Percentiles rank a stretch among this genome's conserved stretches.
phyloP scores from a whole-genome alignment of 2,329 filamentous ascomycete genomes.

The Claviceps quebecensis region DNA sequence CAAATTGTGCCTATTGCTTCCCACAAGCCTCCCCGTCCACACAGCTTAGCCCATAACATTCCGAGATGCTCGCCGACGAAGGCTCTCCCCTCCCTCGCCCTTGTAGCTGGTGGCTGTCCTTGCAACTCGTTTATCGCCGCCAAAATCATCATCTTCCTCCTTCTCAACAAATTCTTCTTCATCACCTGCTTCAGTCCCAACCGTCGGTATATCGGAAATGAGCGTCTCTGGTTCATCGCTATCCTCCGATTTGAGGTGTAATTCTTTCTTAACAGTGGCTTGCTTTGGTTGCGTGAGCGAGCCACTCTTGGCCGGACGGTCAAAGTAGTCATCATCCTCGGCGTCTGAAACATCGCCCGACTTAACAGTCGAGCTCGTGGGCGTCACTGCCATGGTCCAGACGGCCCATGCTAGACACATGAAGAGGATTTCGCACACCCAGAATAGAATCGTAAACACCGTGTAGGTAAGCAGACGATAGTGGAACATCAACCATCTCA shows the following conservation, averaged over 20 bases:
- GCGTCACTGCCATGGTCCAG: constrained; percentile 25
- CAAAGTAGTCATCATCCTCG: constrained; percentile 19
- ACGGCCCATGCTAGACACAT: constrained; percentile 51
- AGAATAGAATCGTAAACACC: constrained; percentile 58
- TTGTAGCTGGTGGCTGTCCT: constrained; percentile 42
- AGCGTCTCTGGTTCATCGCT: constrained; percentile 12
- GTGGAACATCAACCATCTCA: constrained; percentile 79
- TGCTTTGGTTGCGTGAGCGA: constrained; percentile 30
- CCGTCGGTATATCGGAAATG: constrained; percentile 20
- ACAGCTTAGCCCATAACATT: constrained; percentile 8
- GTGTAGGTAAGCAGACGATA: constrained; percentile 58
- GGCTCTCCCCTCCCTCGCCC: constrained; percentile 19
- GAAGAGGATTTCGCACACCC: constrained; percentile 58
- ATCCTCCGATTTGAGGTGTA: constrained; percentile 22
- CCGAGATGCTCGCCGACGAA: constrained; percentile 19
- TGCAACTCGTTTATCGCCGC: constrained; percentile 24
- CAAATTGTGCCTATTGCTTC: background rate
- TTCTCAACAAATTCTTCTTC: constrained; percentile 24
- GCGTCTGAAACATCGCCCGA: constrained; percentile 5
- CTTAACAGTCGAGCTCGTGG: constrained; percentile 3
- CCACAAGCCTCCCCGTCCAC: background rate
- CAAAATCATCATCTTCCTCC: constrained; percentile 19
- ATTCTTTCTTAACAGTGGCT: constrained; percentile 26
- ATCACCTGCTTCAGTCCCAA: constrained; percentile 31
- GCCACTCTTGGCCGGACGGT: constrained; percentile 23